Percentiles rank a stretch among this genome's conserved stretches.
Evolutionary conservation across 768 basidiomycete genomes (phyloP).

Genomic region (Trametes cubensis): DNA sequence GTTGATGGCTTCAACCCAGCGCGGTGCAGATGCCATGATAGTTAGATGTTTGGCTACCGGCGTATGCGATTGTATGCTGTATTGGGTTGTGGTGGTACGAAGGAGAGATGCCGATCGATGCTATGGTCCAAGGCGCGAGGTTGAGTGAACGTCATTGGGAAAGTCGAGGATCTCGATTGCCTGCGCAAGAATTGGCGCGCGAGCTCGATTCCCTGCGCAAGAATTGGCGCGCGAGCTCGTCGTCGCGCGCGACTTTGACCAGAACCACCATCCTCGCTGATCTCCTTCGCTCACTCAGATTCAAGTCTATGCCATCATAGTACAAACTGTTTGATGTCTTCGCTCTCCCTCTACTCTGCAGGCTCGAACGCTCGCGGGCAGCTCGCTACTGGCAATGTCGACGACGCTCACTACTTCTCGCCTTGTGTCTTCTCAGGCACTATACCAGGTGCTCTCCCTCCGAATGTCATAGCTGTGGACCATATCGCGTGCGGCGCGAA

Average conservation of each 20-base stretch:
- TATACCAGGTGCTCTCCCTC: slow-evolving; percentile 31
- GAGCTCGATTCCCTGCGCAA: not conserved
- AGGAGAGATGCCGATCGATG: not conserved
- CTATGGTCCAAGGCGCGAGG: not conserved
- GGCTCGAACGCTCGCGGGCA: slow-evolving; percentile 56
- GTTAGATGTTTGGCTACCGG: not conserved
- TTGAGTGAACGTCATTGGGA: not conserved
- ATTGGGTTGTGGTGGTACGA: not conserved
- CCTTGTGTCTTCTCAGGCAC: slow-evolving; percentile 39
- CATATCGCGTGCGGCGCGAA: slow-evolving; percentile 74
- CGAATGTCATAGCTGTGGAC: slow-evolving; percentile 37
- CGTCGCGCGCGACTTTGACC: not conserved
- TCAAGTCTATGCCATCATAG: not conserved
- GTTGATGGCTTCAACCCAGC: slow-evolving; percentile 34
- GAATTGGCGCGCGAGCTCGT: not conserved
- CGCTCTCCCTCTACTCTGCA: slow-evolving; percentile 40
- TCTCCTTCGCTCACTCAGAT: too few relatives aligned
- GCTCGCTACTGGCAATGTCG: slow-evolving; percentile 41
- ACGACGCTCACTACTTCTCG: slow-evolving; percentile 45
- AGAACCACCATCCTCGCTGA: not conserved
- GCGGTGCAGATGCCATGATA: slow-evolving; percentile 24
- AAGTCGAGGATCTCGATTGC: not conserved
- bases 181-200: too few relatives aligned
- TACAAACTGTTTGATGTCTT: not conserved
- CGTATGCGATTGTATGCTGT: not conserved